Conservation (phyloP, 139 green algal genomes). For the Volvox reticuliferus region DNA sequence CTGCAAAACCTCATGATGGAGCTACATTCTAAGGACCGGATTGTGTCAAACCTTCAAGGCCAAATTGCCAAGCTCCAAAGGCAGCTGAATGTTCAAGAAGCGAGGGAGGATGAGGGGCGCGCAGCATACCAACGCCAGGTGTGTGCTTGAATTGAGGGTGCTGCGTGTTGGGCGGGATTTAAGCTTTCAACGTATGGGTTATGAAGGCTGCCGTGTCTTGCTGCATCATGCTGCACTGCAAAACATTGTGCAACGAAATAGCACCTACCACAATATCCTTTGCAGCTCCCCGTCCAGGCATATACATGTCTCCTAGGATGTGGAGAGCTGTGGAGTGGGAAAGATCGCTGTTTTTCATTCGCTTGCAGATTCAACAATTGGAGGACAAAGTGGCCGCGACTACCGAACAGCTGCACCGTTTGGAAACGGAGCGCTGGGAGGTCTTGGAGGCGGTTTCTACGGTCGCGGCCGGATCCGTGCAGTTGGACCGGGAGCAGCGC, state of each 20-base stretch:
- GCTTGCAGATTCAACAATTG: slow-evolving; percentile 15
- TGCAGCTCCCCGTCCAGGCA: too few species aligned
- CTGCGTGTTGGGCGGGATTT: too few species aligned
- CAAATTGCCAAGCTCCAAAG: not conserved
- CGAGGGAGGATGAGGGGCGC: slow-evolving; percentile 9
- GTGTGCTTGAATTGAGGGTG: not conserved
- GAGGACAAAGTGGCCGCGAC: slow-evolving; percentile 4
- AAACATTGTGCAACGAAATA: too few species aligned
- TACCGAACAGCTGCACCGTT: not conserved
- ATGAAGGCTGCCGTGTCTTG: too few species aligned
- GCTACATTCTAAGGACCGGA: slow-evolving; percentile 5
- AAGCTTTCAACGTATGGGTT: too few species aligned
- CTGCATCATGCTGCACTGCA: too few species aligned
- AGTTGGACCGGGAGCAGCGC: slow-evolving; percentile 29
- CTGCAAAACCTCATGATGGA: slow-evolving; percentile 24
- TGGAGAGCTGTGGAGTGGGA: too few species aligned
- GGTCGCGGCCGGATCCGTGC: not conserved
- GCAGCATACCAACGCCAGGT: slow-evolving; percentile 33
- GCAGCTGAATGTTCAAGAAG: slow-evolving; percentile 21
- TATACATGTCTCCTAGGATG: too few species aligned
- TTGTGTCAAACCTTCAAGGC: not conserved
- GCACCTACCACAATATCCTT: too few species aligned
- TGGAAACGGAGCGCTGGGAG: slow-evolving; percentile 47
- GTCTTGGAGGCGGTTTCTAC: slow-evolving; percentile 43
- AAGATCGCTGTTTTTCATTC: too few species aligned